These are phyloP conservation scores for Xylaria castorea DNA, from an alignment of 495 filamentous ascomycete species.

Conservation along the genomic window DNA sequence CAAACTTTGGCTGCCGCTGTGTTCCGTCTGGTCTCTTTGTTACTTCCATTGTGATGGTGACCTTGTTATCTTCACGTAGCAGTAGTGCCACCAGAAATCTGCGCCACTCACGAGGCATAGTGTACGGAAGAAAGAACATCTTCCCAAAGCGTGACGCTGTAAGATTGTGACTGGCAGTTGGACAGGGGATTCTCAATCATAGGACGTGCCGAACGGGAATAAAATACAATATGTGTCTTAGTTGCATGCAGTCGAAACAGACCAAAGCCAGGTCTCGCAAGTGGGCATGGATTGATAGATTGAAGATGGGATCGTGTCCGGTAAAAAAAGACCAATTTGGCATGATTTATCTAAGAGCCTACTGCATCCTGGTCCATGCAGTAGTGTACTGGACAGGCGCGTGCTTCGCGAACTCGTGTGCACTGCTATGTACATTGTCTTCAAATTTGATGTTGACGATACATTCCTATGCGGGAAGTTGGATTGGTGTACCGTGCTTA, in stretches of 20 bases:
- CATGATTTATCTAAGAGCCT: slow-evolving; percentile 9
- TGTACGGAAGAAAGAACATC: not conserved
- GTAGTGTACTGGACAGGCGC: not conserved
- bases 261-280: slow-evolving; percentile 21
- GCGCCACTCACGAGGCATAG: slow-evolving; percentile 14
- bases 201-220: slow-evolving; percentile 5
- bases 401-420: slow-evolving; percentile 17
- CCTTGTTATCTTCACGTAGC: slow-evolving; percentile 15
- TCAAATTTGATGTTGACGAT: slow-evolving; percentile 3
- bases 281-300: slow-evolving; percentile 14
- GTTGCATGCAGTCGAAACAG: slow-evolving; percentile 22
- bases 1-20: slow-evolving; percentile 13
- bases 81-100: not conserved
- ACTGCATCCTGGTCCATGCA: slow-evolving; percentile 17
- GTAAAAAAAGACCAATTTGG: slow-evolving; percentile 9
- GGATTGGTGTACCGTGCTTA: not conserved
- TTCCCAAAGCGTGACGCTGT: not conserved
- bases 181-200: not conserved
- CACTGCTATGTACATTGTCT: not conserved
- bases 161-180: not conserved
- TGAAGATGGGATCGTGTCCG: slow-evolving; percentile 15
- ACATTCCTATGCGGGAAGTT: not conserved
- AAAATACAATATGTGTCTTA: not conserved
- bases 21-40: not conserved
- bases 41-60: not conserved